Conservation (phyloP, 768 basidiomycete species). For the Mycena olivaceomarginata region DNA sequence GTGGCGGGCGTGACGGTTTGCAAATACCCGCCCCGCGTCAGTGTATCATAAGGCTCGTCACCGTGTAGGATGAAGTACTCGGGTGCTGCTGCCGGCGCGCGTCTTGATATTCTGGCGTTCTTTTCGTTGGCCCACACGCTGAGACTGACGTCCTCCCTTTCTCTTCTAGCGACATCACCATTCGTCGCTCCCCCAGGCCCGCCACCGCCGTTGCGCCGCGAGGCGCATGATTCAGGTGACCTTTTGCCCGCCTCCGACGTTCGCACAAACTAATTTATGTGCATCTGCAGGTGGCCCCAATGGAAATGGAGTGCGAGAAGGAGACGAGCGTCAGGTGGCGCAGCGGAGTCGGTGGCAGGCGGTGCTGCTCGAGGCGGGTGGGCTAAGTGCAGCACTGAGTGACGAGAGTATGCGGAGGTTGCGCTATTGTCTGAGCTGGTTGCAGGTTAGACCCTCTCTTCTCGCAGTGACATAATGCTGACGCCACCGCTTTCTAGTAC, state of each 20-base stretch:
- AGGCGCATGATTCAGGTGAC: neutral
- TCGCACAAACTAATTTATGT: neutral
- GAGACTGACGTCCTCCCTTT: neutral
- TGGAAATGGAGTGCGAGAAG: conserved; percentile 14
- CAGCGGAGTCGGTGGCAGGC: conserved; percentile 92
- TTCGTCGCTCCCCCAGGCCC: conserved; percentile 56
- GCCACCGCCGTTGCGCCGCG: conserved; percentile 40
- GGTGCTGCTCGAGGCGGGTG: conserved; percentile 90
- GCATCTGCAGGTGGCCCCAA: neutral
- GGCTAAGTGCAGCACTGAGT: conserved; percentile 90
- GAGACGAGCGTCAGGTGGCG: conserved; percentile 67
- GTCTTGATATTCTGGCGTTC: neutral
- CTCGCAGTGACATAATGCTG: neutral
- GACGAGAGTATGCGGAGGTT: conserved; percentile 93
- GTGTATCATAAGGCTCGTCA: too few species aligned
- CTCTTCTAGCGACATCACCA: conserved; percentile 55
- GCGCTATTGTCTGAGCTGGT: conserved; percentile 92
- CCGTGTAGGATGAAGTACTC: too few species aligned
- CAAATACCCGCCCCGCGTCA: too few species aligned
- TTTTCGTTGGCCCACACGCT: too few species aligned
- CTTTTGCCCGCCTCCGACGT: neutral
- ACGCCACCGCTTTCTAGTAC: conserved; percentile 69
- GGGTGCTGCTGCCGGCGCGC: too few species aligned
- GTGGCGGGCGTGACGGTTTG: too few species aligned
- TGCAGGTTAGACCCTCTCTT: conserved; percentile 73